Evolutionary conservation across 345 rosid species (phyloP), one percentile per base, ranked within the genome.

Genomic region (Cardiospermum halicacabum): DNA sequence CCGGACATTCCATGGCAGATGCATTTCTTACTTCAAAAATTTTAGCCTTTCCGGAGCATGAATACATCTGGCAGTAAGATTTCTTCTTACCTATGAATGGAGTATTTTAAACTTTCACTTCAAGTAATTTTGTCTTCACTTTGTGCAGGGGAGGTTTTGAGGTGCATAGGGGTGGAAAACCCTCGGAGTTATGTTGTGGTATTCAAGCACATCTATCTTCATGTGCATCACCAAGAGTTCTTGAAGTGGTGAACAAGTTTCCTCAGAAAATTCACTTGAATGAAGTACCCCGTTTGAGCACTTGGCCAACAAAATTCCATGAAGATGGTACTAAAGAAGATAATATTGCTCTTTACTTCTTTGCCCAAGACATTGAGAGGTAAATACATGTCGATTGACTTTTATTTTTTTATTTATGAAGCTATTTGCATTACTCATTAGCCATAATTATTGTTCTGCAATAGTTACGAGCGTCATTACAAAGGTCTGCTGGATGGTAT

Each of bases 301-400:
- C 88, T 24, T 95, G 99, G 99, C 98, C 97, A 7, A 55, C 72
- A 36, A 96, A 87, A 78, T 95, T 95, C 82, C 80, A 76, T 69
- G 82, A 74, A 31, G 62, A 28, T 71, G 90, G 96, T 72, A 82
- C 85, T 28, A 82, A 78, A 68, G 99, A 91, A 72, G 85, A 84
- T 68, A 89, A 95, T 70, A 83, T 95, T 74, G 99, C 99, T 71
- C 82, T 95, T 19, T 95, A 85, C 87, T 87, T 95, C 71, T 95
- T 95, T 80, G 99, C 99, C 26, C 84, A 85, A 82, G 92, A 91
- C 77, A 63, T 72, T 50, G 94, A 86, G 68, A 87, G 97, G 99
- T 91, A 68, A 60, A 30, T 22, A 39, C n/a, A 1, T 22, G 3
- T 16, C 28, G 24, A n/a, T 45, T 19, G 30, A 21, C 58, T 45